phyloP scores from a whole-genome alignment of 2,329 filamentous ascomycete genomes.

The Endocalyx cinctus region DNA sequence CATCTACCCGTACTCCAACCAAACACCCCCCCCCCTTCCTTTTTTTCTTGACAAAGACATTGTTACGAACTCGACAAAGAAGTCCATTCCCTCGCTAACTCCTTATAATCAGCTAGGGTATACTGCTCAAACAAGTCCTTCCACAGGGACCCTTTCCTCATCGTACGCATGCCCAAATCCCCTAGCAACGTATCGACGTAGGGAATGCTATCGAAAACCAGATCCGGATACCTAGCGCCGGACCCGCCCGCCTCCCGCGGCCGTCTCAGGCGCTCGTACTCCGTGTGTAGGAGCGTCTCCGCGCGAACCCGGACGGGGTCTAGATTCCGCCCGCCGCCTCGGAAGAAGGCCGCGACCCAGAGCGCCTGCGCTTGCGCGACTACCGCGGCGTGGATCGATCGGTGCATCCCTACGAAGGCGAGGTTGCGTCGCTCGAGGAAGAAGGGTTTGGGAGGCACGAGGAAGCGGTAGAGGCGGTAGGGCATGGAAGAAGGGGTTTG shows the following conservation, averaged over 20 bases:
- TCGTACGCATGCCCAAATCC: constrained; percentile 47
- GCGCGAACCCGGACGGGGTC: constrained; percentile 31
- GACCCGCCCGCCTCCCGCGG: constrained; percentile 38
- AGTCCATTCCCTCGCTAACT: no score
- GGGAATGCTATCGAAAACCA: constrained; percentile 58
- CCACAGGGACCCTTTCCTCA: constrained; percentile 37
- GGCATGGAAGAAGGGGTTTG: no score
- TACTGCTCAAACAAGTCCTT: no score
- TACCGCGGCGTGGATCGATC: constrained; percentile 26
- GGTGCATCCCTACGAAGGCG: constrained; percentile 28
- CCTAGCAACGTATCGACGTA: constrained; percentile 53
- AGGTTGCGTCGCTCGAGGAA: constrained; percentile 19
- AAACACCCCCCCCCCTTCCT: no score
- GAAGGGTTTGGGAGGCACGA: constrained; percentile 18
- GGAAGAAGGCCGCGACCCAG: constrained; percentile 55
- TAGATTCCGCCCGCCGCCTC: no score
- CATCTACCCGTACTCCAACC: no score
- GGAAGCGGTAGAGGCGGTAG: constrained; percentile 22
- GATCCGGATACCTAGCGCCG: constrained; percentile 48
- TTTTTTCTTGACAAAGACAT: no score
- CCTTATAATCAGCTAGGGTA: no score
- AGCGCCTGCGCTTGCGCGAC: constrained; percentile 37
- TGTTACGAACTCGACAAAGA: no score
- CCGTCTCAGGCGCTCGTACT: constrained; percentile 52
- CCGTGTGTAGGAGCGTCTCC: constrained; percentile 46